Conservation (phyloP, 148 eudicot species). For the Salicornia ramosissima region DNA sequence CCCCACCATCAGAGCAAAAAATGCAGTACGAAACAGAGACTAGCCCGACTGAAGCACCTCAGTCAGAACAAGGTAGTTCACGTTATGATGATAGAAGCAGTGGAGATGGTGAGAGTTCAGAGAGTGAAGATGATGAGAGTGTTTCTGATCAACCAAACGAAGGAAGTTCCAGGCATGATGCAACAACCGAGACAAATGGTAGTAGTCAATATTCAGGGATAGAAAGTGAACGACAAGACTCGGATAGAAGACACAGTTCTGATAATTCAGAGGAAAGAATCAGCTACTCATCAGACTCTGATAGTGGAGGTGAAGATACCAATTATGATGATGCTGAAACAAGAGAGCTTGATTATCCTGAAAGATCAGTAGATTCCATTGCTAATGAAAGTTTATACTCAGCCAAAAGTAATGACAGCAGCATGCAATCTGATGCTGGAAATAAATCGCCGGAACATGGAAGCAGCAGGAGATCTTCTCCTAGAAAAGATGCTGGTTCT, state of each 20-base stretch:
- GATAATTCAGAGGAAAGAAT: slow-evolving; percentile 28
- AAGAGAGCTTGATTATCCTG: slow-evolving; percentile 18
- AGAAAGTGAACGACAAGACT: slow-evolving; percentile 19
- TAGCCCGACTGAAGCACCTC: slow-evolving; percentile 15
- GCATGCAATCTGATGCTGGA: slow-evolving; percentile 22
- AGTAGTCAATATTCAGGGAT: slow-evolving; percentile 19
- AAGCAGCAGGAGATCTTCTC: slow-evolving; percentile 22
- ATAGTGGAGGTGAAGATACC: slow-evolving; percentile 16
- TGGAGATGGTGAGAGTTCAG: slow-evolving; percentile 21
- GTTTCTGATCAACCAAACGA: slow-evolving; percentile 16
- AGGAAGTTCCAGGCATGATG: slow-evolving; percentile 9
- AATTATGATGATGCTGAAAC: slow-evolving; percentile 19
- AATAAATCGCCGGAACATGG: slow-evolving; percentile 21
- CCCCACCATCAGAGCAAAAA: slow-evolving; percentile 38
- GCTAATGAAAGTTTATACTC: slow-evolving; percentile 12
- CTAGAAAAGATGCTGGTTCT: slow-evolving; percentile 21
- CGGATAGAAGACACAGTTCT: slow-evolving; percentile 20
- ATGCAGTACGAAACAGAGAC: slow-evolving; percentile 29
- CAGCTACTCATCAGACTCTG: slow-evolving; percentile 25
- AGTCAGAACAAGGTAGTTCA: slow-evolving; percentile 20
- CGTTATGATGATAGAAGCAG: slow-evolving; percentile 19
- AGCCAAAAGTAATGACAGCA: slow-evolving; percentile 18
- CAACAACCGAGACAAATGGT: slow-evolving; percentile 1
- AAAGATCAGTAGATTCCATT: slow-evolving; percentile 11
- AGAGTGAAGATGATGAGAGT: slow-evolving; percentile 10